Base-by-base conservation (phyloP, 2,329 filamentous ascomycete species). In the Sclerotinia spermophila region DNA sequence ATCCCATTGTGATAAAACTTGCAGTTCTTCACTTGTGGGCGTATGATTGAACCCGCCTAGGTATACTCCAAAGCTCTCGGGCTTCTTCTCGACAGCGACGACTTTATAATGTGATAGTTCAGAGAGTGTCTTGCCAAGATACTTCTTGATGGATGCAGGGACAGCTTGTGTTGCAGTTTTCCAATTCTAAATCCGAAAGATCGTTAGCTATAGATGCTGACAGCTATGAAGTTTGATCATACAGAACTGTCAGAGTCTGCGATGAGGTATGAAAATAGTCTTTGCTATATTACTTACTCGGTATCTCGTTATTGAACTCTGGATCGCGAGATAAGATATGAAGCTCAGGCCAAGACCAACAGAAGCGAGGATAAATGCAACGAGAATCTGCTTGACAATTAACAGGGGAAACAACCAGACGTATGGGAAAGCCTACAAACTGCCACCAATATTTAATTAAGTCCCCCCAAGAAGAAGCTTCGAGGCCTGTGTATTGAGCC, bases 1-100 rank as follows among this genome's bases (percentile, higher is more conserved):
- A 67, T 84, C 82, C 81, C 81, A 84, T 74, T 79, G 77, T 51
- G 77, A 69, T n/a, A 84, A 75, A 10, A 84, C 62, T n/a, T 72
- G 74, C 30, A 75, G 69, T 71, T 84, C 77, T 30, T 75, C 71
- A 24, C 70, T 66, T 5, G 79, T 81, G 8, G 78, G 77, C 6
- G 80, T 79, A 42, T 69, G 73, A 27, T 74, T 72, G 62, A 84
- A 82, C 38, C 73, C 71, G 21, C 83, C 83, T 10, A 84, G 77
- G 72, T 82, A 84, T 15, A 83, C 79, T 7, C 82, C 82, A 74
- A 75, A 77, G 68, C 48, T 76, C n/a, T 67, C 68, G 19, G 76
- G 76, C 64, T 72, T 74, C 35, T 71, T 71, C 33, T 68, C 38
- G 24, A 33, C 66, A 53, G 69, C 70, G 59, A 72, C 71, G 35